These are phyloP conservation scores for Boletus sp. DNA, from an alignment of 1,284 basidiomycete species.

Conservation along the genomic window DNA sequence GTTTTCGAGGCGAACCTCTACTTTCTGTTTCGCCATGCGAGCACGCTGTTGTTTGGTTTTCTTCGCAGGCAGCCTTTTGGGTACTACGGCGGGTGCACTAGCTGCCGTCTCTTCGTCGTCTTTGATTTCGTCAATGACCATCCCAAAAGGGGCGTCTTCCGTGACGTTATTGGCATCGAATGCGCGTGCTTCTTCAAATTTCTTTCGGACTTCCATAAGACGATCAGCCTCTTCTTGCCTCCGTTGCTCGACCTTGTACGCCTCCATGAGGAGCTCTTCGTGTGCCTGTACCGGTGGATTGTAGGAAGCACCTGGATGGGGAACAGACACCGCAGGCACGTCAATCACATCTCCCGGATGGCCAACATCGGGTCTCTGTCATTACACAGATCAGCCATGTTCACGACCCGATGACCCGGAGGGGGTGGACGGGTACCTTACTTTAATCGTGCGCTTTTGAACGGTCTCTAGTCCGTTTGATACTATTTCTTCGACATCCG, in stretches of 20 bases:
- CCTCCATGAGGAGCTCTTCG: constrained; percentile 68
- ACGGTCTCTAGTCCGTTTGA: constrained; percentile 44
- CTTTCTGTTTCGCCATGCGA: constrained; percentile 54
- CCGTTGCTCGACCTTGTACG: constrained; percentile 65
- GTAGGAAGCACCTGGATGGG: constrained; percentile 90
- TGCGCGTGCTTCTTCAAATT: constrained; percentile 48
- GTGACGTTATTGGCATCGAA: constrained; percentile 23
- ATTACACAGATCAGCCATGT: background rate
- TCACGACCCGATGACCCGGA: background rate
- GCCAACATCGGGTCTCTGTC: constrained; percentile 45
- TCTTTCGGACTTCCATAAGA: constrained; percentile 50
- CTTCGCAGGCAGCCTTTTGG: constrained; percentile 49
- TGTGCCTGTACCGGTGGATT: constrained; percentile 83
- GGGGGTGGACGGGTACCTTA: constrained; percentile 20
- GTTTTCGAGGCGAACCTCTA: constrained; percentile 48
- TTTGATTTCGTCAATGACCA: constrained; percentile 51
- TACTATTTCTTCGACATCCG: constrained; percentile 34
- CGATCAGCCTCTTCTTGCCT: constrained; percentile 54
- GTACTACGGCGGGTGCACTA: constrained; percentile 31
- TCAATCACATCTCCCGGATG: constrained; percentile 53
- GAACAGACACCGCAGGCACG: constrained; percentile 65
- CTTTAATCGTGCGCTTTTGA: constrained; percentile 49
- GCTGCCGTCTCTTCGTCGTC: constrained; percentile 38
- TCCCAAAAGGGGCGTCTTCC: constrained; percentile 45
- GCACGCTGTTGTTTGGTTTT: constrained; percentile 75